These are phyloP conservation scores for Vitis riparia DNA, from an alignment of 164 flowering plant genomes.

Conservation along the genomic window DNA sequence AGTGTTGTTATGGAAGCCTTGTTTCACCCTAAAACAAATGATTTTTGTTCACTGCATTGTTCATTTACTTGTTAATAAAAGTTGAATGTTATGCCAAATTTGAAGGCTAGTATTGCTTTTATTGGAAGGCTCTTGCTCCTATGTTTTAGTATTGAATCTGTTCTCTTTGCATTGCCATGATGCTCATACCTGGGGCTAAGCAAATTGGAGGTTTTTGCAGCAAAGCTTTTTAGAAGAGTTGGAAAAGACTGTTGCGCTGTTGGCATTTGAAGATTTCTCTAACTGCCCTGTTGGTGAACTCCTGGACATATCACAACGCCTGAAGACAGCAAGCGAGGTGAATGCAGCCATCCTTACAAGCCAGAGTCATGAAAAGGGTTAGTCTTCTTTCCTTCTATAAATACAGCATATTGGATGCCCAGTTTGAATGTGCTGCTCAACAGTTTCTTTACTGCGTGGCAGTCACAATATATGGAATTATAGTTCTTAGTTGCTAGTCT, in stretches of 20 bases:
- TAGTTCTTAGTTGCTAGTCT: no score
- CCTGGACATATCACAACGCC: constrained; percentile 86
- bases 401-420: neutral
- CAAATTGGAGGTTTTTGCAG: constrained; percentile 41
- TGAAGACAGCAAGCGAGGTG: constrained; percentile 94
- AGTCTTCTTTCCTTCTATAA: neutral
- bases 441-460: no score
- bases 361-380: constrained; percentile 98
- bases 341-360: constrained; percentile 98
- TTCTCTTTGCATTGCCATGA: neutral
- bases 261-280: constrained; percentile 89
- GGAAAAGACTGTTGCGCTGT: constrained; percentile 86
- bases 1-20: neutral
- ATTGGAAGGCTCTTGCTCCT: neutral
- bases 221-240: constrained; percentile 88
- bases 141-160: no score
- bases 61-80: neutral
- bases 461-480: no score
- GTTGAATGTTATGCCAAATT: neutral
- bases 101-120: neutral
- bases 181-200: constrained; percentile 4
- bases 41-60: neutral
- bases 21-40: neutral
- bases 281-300: constrained; percentile 90
- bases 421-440: neutral